A percentile compares a stretch with the other conserved stretches of the same genome.
phyloP scores from a whole-genome alignment of 129 eudicot species.

The Rutidosis leptorrhynchoides region DNA sequence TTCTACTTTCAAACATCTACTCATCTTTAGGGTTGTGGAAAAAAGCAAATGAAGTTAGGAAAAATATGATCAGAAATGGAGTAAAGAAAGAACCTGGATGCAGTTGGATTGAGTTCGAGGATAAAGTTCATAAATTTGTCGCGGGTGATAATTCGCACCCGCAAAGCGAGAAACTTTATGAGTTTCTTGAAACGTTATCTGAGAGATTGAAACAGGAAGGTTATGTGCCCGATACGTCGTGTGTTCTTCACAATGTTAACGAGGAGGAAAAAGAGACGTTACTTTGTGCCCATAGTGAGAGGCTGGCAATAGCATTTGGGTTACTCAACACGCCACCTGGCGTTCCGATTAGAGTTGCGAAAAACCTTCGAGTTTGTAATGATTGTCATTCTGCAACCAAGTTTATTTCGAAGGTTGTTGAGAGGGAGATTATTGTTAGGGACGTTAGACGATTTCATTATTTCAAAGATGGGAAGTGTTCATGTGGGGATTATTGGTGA shows the following conservation, averaged over 20 bases:
- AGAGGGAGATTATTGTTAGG: slow-evolving; percentile 46
- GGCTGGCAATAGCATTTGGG: slow-evolving; percentile 80
- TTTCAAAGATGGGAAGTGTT: slow-evolving; percentile 42
- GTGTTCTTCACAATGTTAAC: slow-evolving; percentile 77
- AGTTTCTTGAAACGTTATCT: slow-evolving; percentile 48
- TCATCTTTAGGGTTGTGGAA: slow-evolving; percentile 78
- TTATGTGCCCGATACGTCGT: slow-evolving; percentile 73
- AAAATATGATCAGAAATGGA: slow-evolving; percentile 57
- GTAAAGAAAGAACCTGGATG: slow-evolving; percentile 84
- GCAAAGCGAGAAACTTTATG: slow-evolving; percentile 53
- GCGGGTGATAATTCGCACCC: slow-evolving; percentile 73
- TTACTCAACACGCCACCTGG: slow-evolving; percentile 66
- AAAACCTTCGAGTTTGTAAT: slow-evolving; percentile 77
- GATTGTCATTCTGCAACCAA: slow-evolving; percentile 73
- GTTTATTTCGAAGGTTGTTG: slow-evolving; percentile 36
- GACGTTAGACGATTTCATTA: slow-evolving; percentile 40
- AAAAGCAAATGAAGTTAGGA: slow-evolving; percentile 57
- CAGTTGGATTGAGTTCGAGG: slow-evolving; percentile 78
- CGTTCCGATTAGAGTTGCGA: slow-evolving; percentile 62
- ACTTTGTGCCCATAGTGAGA: slow-evolving; percentile 80
- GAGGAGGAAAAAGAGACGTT: slow-evolving; percentile 72
- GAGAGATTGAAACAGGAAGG: slow-evolving; percentile 65
- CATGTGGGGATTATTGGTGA: slow-evolving; percentile 51
- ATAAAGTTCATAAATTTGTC: slow-evolving; percentile 61
- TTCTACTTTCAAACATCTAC: slow-evolving; percentile 70